Evolutionary conservation across 164 flowering plant genomes (phyloP), one percentile per base, ranked within the genome.

Genomic region (Macadamia integrifolia): DNA sequence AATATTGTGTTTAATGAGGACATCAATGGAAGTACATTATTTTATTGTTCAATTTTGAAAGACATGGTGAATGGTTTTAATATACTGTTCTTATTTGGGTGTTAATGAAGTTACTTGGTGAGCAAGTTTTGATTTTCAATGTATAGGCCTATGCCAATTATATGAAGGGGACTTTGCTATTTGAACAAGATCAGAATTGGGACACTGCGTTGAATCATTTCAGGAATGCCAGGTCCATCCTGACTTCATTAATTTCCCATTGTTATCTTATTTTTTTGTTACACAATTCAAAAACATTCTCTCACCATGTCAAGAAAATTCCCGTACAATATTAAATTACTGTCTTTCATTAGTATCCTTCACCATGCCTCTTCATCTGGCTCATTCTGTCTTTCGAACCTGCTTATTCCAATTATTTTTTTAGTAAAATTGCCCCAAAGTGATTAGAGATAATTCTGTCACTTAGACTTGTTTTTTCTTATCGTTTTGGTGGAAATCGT

Each of bases 101-200:
- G 17, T 53, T 35, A 35, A 35, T 35, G 23, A 23, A 23, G 23
- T 23, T 23, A 23, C 23, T 23, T 23, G 23, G 23, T 52, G 15
- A 3, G 14, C 10, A 11, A 42, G 3, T 56, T 66, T 66, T n/a
- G 12, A 59, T 66, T 60, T 57, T 18, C 28, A 65, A 9, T 75
- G 31, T 69, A 72, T 83, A 94, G 99, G 99, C 97, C 11, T 94
- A 94, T 83, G 95, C 97, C 14, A 84, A 97, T 46, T 94, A 84
- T 73, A 90, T 94, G 97, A 88, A 88, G 74, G 98, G 97, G 58
- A 86, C 43, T 71, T 74, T 94, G 72, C 78, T 94, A 74, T 90
- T 94, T 84, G 98, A 92, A 66, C 93, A 88, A 81, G 99, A 94
- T 77, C 80, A 83, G 77, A 87, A 83, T 71, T 94, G 99, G 99